Base-by-base conservation (phyloP, 179 eudicot species). In the Silene vulgaris region DNA sequence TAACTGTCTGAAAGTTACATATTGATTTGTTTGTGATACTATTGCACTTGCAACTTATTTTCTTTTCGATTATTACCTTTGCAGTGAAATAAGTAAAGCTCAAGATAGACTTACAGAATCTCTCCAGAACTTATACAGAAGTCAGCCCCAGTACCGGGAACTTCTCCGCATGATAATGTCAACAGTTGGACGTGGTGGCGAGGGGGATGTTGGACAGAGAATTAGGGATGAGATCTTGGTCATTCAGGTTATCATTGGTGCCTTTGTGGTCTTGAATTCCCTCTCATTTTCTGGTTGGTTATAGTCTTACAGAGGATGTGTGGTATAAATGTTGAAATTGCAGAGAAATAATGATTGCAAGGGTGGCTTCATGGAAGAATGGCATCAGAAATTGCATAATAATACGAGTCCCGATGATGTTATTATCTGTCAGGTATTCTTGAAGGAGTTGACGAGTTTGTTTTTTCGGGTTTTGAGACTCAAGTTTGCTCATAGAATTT, bases 391-490 rank as follows among this genome's bases (percentile, higher is more conserved):
- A 83, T 84, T 96, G 83, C 99, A 96, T 81, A 93, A 96, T 77
- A 96, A 96, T 80, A 96, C 99, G 32, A 96, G 99, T 84, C 99
- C 99, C 40, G 99, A 96, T 83, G 97, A 96, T 83, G 96, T 96
- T 72, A 84, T 96, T 40, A 96, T 96, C 78, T 93, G 97, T 78
- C 97, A 93, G 97, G 97, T 96, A 86, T 64, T 32, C 40, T 71
- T 54, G 7, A 74, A 77, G 77, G 56, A 16, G 19, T 64, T 65
- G 57, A 4, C 56, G n/a, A 59, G 32, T 57, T 75, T 66, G 23
- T 82, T 74, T 21, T 76, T 63, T 56, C 54, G 9, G 16, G 1
- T 73, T 63, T 64, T 64, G 23, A 50, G 57, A 71, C 28, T 71
- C 5, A 35, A 5, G 35, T 76, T 17, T 37, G 59, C 79, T 73